Base-by-base conservation (phyloP, 805 yeast species). In the Wickerhamomyces hampshirensis region DNA sequence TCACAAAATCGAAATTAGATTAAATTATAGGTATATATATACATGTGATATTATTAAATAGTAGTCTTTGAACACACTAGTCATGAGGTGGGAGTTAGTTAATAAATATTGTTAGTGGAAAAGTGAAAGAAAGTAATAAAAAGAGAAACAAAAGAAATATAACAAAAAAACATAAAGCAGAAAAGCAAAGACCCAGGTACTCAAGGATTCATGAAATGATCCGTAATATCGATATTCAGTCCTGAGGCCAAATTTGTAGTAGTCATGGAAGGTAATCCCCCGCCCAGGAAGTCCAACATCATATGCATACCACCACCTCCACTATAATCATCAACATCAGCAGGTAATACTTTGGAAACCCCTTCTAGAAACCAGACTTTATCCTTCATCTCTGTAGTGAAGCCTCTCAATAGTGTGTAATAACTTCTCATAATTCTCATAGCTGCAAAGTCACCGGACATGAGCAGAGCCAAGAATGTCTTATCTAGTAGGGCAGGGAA, bases 341-440 rank as follows among this genome's bases (percentile, higher is more conserved):
- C 94, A 0, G 96, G 96, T 32, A 89, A 67, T 1, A 88, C 95
- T 37, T 80, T 77, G 5, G 93, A 76, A 2, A 87, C 93, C 4
- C 97, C 97, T 59, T 89, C 95, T 44, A 89, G 66, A 49, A 89
- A 88, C 97, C 97, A 89, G 13, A 89, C 94, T 48, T 75, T 75
- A 51, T 88, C 93, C 56, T 84, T 84, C 83, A 84, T 82, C 52
- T 85, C 94, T 24, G 80, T 76, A 0, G 95, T 85, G 58, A 84
- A 89, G 12, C 82, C 78, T 47, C 95, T 67, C 32, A 89, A 69
- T 39, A 89, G 63, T 38, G 84, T 78, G 63, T 89, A 89, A 65
- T 89, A 89, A 37, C 84, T 81, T 47, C 94, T 69, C 85, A 91
- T 85, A 44, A 91, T 86, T 48, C 95, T 68, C 87, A 86, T 86